Base-by-base conservation (phyloP, 169 alveolate species). In the Plasmodium billcollinsi region DNA sequence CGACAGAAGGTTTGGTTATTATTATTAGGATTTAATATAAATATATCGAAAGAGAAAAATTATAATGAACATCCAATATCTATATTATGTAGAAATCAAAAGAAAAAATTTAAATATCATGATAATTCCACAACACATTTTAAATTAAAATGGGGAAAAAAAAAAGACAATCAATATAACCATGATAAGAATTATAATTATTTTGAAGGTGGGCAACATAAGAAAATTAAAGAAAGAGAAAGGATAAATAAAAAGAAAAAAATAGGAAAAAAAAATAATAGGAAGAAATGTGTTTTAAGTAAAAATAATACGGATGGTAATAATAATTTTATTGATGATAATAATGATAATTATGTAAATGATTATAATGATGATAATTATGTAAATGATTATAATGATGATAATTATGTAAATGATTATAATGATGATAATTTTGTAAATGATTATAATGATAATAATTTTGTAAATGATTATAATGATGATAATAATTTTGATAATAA, bases 41-140 rank as follows among this genome's bases (percentile, higher is more conserved):
- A 83, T 39, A 43, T 83, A 52, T 83, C 86, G 18, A 83, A 83
- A 24, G 85, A 83, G 45, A 71, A 70, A 69, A 71, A 83, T 56
- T 83, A 83, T 47, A 83, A 83, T 69, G 91, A 83, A 14, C 85
- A 83, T 50, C 91, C 91, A 8, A 83, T 83, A 70, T 69, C 71
- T 2, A 83, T 69, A 33, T 62, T 83, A 9, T 83, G 91, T 67
- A 83, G 58, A 63, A 83, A 83, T 45, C 52, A 83, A 49, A 83
- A 59, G n/a, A 67, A 70, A 6, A 63, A 69, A 49, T 83, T 15
- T 56, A 67, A 54, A 70, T 67, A 47, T 49, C 11, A 39, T 39
- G 58, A 21, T 9, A 59, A 83, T 45, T 70, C 43, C 5, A 50
- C 18, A n/a, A 83, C 69, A 29, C 21, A 71, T 50, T 67, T 69